Evolutionary conservation across 192 early-diverging fungal genomes (phyloP).

Genomic region (Backusella macrospora): DNA sequence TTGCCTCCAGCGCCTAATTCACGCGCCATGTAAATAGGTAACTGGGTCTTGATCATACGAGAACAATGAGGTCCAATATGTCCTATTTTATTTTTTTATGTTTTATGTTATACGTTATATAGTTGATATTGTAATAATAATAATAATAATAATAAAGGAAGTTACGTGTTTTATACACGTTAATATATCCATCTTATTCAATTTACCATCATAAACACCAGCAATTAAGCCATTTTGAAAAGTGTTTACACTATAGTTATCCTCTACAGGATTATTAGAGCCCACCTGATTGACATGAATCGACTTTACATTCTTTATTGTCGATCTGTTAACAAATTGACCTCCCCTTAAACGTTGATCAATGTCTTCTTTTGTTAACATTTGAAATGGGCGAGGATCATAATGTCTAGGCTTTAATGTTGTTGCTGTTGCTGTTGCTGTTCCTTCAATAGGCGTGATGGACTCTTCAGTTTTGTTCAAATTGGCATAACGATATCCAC

Average conservation of each 20-base stretch:
- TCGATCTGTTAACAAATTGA: constrained; percentile 30
- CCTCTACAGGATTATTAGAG: constrained; percentile 58
- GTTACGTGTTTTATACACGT: too few relatives aligned
- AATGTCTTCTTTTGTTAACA: constrained; percentile 25
- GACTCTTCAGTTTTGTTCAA: background rate
- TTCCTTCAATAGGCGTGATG: background rate
- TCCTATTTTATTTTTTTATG: background rate
- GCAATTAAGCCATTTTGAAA: constrained; percentile 47
- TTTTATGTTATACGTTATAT: background rate
- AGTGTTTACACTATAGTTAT: constrained; percentile 45
- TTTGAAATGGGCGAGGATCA: constrained; percentile 27
- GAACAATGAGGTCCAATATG: constrained; percentile 56
- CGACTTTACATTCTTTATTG: constrained; percentile 38
- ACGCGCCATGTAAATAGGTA: constrained; percentile 48
- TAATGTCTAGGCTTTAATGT: background rate
- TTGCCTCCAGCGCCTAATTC: constrained; percentile 41
- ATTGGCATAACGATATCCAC: constrained; percentile 7
- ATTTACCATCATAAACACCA: constrained; percentile 57
- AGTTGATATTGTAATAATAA: background rate
- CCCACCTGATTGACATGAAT: constrained; percentile 51
- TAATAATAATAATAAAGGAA: too few relatives aligned
- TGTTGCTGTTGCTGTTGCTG: background rate
- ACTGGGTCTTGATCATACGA: constrained; percentile 45
- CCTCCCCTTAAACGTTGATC: constrained; percentile 23
- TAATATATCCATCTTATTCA: background rate